Base-by-base conservation (phyloP, 495 filamentous ascomycete species). In the Bryoglossum gracile region DNA sequence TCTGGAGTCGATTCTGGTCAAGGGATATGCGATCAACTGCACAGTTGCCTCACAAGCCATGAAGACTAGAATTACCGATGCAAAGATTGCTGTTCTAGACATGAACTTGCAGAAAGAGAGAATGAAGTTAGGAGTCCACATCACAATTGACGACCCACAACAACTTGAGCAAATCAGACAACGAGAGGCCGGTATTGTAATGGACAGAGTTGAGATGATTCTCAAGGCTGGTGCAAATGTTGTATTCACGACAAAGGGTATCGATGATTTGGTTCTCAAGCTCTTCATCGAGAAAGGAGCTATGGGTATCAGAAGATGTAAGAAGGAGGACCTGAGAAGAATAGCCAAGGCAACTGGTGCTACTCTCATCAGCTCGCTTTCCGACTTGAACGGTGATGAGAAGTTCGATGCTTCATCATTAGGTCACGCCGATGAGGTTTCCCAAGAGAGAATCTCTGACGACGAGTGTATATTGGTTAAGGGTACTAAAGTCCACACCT, bases 41-140 rank as follows among this genome's bases (percentile, higher is more conserved):
- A 99, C 92, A 19, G 92, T 99, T 50, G 92, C 92, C 45, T 95
- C 89, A 34, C 92, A 99, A 66, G 90, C 90, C 33, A 99, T 99
- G 94, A 88, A 79, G 58, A 99, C 94, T 21, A 81, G 89, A 53
- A 74, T 97, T 59, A 80, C 78, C 40, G 89, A 96, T 68, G 92
- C 94, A 54, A 96, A 94, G 71, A 97, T 99, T 65, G 92, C 92
- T 35, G 86, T 87, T 62, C 72, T 99, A 39, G 92, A 99, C 63
- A 97, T 99, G 72, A 99, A 99, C 68, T 67, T 99, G 54, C 91
- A 96, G 64, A 99, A 97, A 69, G 89, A 95, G 70, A 77, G 92
- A 53, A 97, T 99, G 92, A 96, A 97, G 76, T 73, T 99, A 13
- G 92, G 92, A 51, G 94, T 99, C 41, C 89, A 99, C 59, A 95